Evolutionary conservation across 169 alveolate species (phyloP), one percentile per base, ranked within the genome.

Genomic region (Eimeria necatrix): DNA sequence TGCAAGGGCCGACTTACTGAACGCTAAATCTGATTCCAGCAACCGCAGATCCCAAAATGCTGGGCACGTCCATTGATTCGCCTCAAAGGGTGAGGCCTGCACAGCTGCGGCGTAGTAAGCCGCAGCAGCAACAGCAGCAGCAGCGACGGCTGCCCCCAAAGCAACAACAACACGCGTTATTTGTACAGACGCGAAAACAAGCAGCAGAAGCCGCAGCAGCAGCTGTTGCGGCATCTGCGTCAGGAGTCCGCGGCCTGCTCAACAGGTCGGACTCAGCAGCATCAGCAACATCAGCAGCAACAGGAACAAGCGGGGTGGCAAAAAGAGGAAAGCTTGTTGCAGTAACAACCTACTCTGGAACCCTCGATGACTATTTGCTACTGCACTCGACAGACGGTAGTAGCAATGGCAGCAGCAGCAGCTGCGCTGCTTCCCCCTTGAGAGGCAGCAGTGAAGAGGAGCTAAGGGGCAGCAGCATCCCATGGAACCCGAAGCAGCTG

Each of bases 371-470:
- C 26, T 46, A 76, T 41, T 49, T 76, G 59, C 87, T 76, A 0
- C 64, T 76, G 87, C 87, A 76, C 26, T 76, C 87, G 5, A 76
- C 87, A 10, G 87, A 76, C 64, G 87, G 61, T 14, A 76, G 87
- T 60, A 46, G 87, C 87, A 76, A 60, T 60, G 61, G 87, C 87
- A 49, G 87, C 61, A 76, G 53, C 5, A 68, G 32, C 5, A 56
- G 68, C 68, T 56, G 68, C 20, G 48, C 22, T 24, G 59, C 87
- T 51, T 76, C 87, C 3, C 87, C 87, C 10, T 60, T 76, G 2
- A 32, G 87, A 49, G 87, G 87, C 59, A 76, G 87, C 87, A 76
- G 87, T 26, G 87, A 76, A 48, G 87, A 76, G 24, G 87, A 76
- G 12, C 26, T 76, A 5, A 12, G 64, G 20, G 24, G 87, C 87